A percentile compares a stretch with the other conserved stretches of the same genome.
Conservation (phyloP, 129 eudicot genomes). For the Rutidosis leptorrhynchoides region DNA sequence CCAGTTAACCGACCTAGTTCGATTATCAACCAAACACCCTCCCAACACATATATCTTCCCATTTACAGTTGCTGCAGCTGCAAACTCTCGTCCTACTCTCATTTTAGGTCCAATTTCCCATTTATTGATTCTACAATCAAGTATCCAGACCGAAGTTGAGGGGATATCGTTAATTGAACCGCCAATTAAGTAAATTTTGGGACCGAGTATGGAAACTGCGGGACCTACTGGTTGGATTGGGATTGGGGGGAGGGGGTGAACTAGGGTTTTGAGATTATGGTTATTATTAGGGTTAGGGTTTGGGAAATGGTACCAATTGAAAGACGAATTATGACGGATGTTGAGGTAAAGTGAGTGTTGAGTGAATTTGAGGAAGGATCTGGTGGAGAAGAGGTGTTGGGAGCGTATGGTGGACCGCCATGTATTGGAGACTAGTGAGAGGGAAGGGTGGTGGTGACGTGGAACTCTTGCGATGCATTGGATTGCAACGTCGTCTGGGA, state of each 20-base stretch:
- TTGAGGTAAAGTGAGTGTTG: conserved; percentile 60
- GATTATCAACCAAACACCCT: conserved; percentile 76
- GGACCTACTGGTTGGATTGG: conserved; percentile 59
- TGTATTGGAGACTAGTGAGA: conserved; percentile 59
- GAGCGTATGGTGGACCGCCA: conserved; percentile 59
- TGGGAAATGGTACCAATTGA: conserved; percentile 52
- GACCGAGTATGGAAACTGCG: conserved; percentile 46
- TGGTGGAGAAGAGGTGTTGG: conserved; percentile 54
- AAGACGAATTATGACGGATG: conserved; percentile 55
- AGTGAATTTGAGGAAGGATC: conserved; percentile 57
- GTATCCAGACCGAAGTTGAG: conserved; percentile 49
- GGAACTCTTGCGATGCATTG: conserved; percentile 86
- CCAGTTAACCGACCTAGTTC: conserved; percentile 67
- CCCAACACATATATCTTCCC: conserved; percentile 82
- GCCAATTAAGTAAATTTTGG: conserved; percentile 65
- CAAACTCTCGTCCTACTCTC: conserved; percentile 80
- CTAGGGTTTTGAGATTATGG: not conserved
- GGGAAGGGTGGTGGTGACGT: conserved; percentile 47
- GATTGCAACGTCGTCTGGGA: conserved; percentile 77
- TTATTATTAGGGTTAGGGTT: conserved; percentile 25
- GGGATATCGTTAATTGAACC: conserved; percentile 69
- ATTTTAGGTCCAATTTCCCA: conserved; percentile 80
- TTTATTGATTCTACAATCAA: conserved; percentile 50
- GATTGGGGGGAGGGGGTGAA: conserved; percentile 42
- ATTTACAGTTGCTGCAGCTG: conserved; percentile 58